These are phyloP conservation scores for Fusarium virguliforme DNA, from an alignment of 2,329 filamentous ascomycete genomes.

Conservation along the genomic window DNA sequence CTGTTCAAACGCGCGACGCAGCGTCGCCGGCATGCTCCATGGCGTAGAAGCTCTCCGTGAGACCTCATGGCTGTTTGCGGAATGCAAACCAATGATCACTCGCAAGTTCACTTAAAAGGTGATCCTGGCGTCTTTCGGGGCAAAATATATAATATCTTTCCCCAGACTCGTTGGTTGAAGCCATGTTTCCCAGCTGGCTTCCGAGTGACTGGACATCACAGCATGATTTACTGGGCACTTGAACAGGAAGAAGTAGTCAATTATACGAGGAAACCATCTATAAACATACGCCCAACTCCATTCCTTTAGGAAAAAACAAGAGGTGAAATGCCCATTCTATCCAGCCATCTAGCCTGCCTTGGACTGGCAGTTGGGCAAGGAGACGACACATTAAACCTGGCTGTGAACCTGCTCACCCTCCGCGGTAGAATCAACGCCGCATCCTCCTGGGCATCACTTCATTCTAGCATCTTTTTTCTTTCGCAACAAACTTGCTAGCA, in stretches of 20 bases:
- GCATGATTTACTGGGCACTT: not conserved
- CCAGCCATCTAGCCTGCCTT: not conserved
- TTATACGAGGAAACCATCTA: not conserved
- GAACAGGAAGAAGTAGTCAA: not conserved
- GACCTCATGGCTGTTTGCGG: not conserved
- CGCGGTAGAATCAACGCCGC: not conserved
- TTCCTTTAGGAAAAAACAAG: not conserved
- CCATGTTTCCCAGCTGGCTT: not conserved
- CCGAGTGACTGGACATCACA: not conserved
- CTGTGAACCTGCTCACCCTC: not conserved
- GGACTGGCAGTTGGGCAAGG: not conserved
- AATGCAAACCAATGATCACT: too few relatives aligned
- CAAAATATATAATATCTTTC: not conserved
- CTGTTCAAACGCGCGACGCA: not conserved
- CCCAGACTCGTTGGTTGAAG: not conserved
- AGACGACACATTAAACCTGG: not conserved
- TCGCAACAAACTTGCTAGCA: not conserved
- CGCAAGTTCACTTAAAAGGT: not conserved
- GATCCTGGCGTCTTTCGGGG: not conserved
- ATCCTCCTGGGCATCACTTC: not conserved
- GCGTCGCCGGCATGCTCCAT: not conserved
- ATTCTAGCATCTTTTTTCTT: not conserved
- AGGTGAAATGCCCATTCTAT: not conserved
- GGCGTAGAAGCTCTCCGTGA: not conserved
- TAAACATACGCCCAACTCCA: conserved; percentile 4